Conservation (phyloP, 768 basidiomycete species). For the Paxillus rubicundulus region DNA sequence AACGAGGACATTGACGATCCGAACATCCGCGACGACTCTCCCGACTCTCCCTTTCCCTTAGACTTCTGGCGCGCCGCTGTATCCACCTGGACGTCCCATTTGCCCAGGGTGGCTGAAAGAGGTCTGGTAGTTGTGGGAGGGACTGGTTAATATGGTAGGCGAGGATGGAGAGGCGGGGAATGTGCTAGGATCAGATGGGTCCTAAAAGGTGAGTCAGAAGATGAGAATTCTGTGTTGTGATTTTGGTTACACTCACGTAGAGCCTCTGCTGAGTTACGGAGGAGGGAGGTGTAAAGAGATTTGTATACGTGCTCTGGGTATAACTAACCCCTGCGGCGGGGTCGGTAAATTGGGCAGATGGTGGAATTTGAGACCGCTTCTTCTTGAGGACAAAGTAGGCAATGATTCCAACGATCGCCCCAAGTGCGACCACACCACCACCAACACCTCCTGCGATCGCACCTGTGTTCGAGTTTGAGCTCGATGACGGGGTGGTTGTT, state of each 20-base stretch:
- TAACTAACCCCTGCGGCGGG: not conserved
- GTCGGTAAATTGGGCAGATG: slow-evolving; percentile 14
- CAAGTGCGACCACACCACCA: slow-evolving; percentile 57
- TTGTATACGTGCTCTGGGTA: slow-evolving; percentile 6
- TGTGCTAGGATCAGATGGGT: slow-evolving; percentile 38
- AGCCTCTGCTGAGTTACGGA: slow-evolving; percentile 22
- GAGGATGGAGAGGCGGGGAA: slow-evolving; percentile 32
- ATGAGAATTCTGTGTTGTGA: not conserved
- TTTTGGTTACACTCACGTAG: slow-evolving; percentile 24
- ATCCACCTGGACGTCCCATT: slow-evolving; percentile 11
- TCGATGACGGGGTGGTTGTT: slow-evolving; percentile 1
- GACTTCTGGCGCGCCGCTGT: slow-evolving; percentile 27
- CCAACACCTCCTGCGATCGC: slow-evolving; percentile 64
- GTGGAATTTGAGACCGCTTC: slow-evolving; percentile 23
- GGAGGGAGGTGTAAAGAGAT: slow-evolving; percentile 9
- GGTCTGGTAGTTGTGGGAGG: slow-evolving; percentile 6
- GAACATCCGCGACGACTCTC: not conserved
- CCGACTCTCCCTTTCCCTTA: not conserved
- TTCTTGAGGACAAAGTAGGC: slow-evolving; percentile 40
- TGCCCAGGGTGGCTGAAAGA: slow-evolving; percentile 12
- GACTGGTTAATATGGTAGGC: slow-evolving; percentile 7
- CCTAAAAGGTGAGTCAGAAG: slow-evolving; percentile 19
- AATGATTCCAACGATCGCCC: slow-evolving; percentile 37
- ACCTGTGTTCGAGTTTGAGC: slow-evolving; percentile 37
- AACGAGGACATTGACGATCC: no score